A percentile compares a stretch with the other conserved stretches of the same genome.
phyloP scores from a whole-genome alignment of 306 rosid genomes.

The Trichosanthes cucumerina region DNA sequence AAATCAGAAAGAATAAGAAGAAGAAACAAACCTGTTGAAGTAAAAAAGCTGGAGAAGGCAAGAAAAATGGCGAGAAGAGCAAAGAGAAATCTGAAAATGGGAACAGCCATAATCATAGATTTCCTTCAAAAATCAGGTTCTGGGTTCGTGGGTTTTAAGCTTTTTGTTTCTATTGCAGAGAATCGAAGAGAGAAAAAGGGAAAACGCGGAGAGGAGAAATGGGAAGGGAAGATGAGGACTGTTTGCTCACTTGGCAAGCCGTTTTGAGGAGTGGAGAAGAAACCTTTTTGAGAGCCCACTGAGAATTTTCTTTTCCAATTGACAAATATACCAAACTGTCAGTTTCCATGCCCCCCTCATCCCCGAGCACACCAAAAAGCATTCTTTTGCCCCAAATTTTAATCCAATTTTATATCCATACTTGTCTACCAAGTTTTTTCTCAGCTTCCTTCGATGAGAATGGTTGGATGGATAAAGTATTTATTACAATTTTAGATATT shows the following conservation, averaged over 20 bases:
- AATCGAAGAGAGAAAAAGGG: background rate
- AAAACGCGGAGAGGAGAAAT: background rate
- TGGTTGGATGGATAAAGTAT: too few species aligned
- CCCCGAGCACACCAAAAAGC: background rate
- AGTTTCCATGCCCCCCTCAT: background rate
- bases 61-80: background rate
- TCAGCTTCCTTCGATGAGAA: too few species aligned
- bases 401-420: background rate
- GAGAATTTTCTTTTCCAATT: background rate
- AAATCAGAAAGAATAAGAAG: background rate
- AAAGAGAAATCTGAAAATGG: background rate
- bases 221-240: background rate
- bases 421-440: too few species aligned
- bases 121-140: background rate
- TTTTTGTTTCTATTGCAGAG: background rate
- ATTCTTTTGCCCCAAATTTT: background rate
- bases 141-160: constrained; percentile 9
- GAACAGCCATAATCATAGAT: background rate
- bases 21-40: constrained; percentile 8
- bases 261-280: background rate
- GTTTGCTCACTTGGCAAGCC: background rate
- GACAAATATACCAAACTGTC: constrained; percentile 11
- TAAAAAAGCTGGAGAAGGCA: background rate
- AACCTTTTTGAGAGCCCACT: background rate
- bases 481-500: too few species aligned